Evolutionary conservation across 2,329 filamentous ascomycete genomes (phyloP).

Genomic region (Monosporascus cannonballus): DNA sequence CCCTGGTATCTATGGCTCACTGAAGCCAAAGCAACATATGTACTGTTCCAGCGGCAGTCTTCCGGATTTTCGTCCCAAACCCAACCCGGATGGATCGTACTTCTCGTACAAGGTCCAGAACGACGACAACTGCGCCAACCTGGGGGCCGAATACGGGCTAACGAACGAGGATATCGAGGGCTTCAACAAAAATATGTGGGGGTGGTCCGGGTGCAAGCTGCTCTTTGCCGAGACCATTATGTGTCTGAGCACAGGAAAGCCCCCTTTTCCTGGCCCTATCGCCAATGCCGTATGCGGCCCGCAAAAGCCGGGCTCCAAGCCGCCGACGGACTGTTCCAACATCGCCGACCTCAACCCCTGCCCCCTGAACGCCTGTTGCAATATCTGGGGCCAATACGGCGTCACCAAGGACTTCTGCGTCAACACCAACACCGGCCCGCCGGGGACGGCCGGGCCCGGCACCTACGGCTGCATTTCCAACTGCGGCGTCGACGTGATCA

Average conservation of each 20-base stretch:
- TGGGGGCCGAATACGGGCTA: constrained; percentile 26
- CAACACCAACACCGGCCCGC: constrained; percentile 20
- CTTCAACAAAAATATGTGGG: constrained; percentile 37
- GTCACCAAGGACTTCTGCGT: constrained; percentile 17
- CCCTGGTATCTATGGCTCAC: constrained; percentile 16
- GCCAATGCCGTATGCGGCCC: constrained; percentile 9
- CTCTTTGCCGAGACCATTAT: constrained; percentile 5
- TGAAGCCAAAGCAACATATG: constrained; percentile 25
- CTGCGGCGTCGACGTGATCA: constrained; percentile 32
- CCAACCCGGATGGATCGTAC: constrained; percentile 32
- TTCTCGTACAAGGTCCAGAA: constrained; percentile 25
- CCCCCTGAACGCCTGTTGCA: constrained; percentile 35
- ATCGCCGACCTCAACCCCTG: constrained; percentile 22
- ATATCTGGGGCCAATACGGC: constrained; percentile 32
- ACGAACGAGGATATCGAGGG: constrained; percentile 26
- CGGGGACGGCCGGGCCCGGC: constrained; percentile 25
- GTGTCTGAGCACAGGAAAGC: constrained; percentile 6
- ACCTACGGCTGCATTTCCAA: constrained; percentile 32
- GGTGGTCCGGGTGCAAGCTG: constrained; percentile 27
- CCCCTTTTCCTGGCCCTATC: constrained; percentile 6
- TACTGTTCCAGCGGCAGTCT: constrained; percentile 28
- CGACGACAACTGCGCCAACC: constrained; percentile 28
- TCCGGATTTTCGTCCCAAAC: constrained; percentile 10
- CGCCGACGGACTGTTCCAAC: constrained; percentile 1
- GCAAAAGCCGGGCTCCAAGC: constrained; percentile 7